phyloP scores from a whole-genome alignment of 805 yeast species.

The Candida fluviatilis region DNA sequence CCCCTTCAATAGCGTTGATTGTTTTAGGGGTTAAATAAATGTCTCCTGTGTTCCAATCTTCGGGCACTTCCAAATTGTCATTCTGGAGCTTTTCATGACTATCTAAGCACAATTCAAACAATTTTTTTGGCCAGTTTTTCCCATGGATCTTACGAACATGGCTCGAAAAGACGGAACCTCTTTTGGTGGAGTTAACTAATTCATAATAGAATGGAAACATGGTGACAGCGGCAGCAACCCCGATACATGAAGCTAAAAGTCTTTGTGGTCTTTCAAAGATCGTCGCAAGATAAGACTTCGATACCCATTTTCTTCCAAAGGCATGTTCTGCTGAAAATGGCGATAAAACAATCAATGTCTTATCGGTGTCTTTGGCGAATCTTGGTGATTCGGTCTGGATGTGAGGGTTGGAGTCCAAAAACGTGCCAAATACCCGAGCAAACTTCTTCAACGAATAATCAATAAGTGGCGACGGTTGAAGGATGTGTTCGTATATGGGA shows the following conservation, averaged over 20 bases:
- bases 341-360: conserved; percentile 59
- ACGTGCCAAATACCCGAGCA: conserved; percentile 40
- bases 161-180: conserved; percentile 46
- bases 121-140: conserved; percentile 59
- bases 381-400: conserved; percentile 37
- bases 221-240: conserved; percentile 70
- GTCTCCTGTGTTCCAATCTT: conserved; percentile 79
- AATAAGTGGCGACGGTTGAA: conserved; percentile 32
- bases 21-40: conserved; percentile 69
- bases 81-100: conserved; percentile 51
- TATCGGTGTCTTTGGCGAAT: conserved; percentile 33
- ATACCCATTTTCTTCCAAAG: conserved; percentile 73
- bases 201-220: conserved; percentile 59
- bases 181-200: conserved; percentile 43
- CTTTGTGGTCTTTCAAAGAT: conserved; percentile 85
- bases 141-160: conserved; percentile 76
- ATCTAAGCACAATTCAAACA: conserved; percentile 54
- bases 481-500: conserved; percentile 22
- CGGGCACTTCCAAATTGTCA: conserved; percentile 69
- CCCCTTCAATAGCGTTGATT: conserved; percentile 69
- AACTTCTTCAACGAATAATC: conserved; percentile 34
- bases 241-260: conserved; percentile 69
- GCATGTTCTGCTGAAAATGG: conserved; percentile 70
- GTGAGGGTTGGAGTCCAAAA: conserved; percentile 39
- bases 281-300: conserved; percentile 59